A percentile compares a stretch with the other conserved stretches of the same genome.
Evolutionary conservation across 2,329 filamentous ascomycete species (phyloP).

Genomic region (Plectosphaerella sp.): DNA sequence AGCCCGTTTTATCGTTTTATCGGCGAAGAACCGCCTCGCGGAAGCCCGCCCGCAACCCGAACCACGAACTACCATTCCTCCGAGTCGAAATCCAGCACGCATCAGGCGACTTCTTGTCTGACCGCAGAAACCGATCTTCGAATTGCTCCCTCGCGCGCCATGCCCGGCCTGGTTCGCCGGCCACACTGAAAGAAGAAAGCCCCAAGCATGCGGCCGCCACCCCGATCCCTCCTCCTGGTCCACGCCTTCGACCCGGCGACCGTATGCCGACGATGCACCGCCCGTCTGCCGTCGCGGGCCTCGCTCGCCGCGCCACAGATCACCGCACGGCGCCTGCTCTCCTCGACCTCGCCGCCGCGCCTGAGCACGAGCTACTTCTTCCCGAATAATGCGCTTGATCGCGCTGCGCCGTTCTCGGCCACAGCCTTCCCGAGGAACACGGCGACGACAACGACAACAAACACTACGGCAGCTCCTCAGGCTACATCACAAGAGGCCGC

Average conservation of each 20-base stretch:
- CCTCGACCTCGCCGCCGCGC: neutral
- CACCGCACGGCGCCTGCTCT: neutral
- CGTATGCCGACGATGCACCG: conserved; percentile 2
- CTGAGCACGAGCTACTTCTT: conserved; percentile 13
- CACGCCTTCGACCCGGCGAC: conserved; percentile 1
- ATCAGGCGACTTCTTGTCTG: too few relatives aligned
- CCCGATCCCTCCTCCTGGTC: conserved; percentile 3
- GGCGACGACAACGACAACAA: neutral
- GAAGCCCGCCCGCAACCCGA: too few relatives aligned
- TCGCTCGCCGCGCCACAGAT: neutral
- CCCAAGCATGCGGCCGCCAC: conserved; percentile 1
- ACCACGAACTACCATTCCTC: too few relatives aligned
- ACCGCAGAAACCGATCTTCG: too few relatives aligned
- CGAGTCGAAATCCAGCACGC: too few relatives aligned
- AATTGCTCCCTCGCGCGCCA: too few relatives aligned
- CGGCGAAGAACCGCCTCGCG: too few relatives aligned
- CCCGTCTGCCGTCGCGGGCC: neutral
- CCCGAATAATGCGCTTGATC: conserved; percentile 10
- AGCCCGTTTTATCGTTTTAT: too few relatives aligned
- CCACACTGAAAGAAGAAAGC: neutral
- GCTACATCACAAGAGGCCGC: neutral
- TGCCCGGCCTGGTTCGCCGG: neutral
- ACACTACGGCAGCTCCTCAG: neutral
- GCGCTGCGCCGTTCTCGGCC: neutral
- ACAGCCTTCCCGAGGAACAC: conserved; percentile 2